Conservation (phyloP, 306 rosid species). For the Ormosia semicastrata region DNA sequence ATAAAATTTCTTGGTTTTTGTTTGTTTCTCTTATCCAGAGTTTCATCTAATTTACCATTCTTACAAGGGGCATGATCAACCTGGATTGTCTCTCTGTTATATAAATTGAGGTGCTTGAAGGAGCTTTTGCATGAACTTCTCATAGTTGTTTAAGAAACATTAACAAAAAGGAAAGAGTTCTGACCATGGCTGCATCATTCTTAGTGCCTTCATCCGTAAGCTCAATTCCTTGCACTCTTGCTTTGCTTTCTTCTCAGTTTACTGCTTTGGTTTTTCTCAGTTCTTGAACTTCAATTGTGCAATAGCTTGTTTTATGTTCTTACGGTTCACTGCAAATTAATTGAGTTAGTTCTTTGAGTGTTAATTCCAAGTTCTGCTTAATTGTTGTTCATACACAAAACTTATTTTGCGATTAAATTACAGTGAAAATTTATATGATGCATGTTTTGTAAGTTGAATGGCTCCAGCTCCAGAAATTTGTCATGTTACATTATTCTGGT, state of each 20-base stretch:
- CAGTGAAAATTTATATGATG: background rate
- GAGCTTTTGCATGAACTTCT: constrained; percentile 37
- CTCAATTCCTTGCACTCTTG: background rate
- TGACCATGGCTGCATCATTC: constrained; percentile 80
- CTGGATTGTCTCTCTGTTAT: background rate
- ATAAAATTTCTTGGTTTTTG: constrained; percentile 44
- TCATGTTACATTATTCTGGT: background rate
- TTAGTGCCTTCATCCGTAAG: constrained; percentile 84
- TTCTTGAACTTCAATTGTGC: background rate
- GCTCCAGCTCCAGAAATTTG: background rate
- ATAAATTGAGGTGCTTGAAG: constrained; percentile 52
- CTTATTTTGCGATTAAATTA: background rate
- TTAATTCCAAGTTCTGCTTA: background rate
- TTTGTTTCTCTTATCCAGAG: constrained; percentile 46
- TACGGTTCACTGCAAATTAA: background rate
- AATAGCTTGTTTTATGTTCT: background rate
- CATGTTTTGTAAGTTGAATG: background rate
- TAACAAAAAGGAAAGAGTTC: constrained; percentile 17
- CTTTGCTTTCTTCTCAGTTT: background rate
- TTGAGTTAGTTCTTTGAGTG: background rate
- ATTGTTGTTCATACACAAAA: background rate
- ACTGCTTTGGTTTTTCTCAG: background rate
- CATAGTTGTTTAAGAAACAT: constrained; percentile 12
- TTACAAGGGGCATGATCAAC: constrained; percentile 8
- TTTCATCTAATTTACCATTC: constrained; percentile 18